Percentiles rank a stretch among this genome's conserved stretches.
Evolutionary conservation across 2,329 filamentous ascomycete genomes (phyloP).

Genomic region (Epichloe festucae): DNA sequence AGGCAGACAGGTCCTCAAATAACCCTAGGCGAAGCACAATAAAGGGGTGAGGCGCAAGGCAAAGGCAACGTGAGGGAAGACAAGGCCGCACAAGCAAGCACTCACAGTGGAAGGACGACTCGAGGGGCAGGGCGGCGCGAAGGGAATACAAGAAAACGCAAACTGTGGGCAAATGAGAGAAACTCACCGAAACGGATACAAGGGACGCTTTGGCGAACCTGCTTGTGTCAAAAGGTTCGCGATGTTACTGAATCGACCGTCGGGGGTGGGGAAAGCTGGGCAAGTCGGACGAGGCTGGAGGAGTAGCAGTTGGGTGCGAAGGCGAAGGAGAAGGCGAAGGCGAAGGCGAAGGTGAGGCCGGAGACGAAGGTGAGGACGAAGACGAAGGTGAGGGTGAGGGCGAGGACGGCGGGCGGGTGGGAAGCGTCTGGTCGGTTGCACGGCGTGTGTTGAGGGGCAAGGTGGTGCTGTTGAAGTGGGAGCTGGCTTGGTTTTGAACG

Average conservation of each 20-base stretch:
- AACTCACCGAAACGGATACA: slow-evolving; percentile 3
- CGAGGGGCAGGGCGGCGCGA: slow-evolving; percentile 1
- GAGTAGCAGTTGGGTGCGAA: slow-evolving; percentile 1
- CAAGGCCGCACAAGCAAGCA: slow-evolving; percentile 5
- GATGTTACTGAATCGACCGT: background rate
- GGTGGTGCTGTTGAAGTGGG: background rate
- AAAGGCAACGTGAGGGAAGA: slow-evolving; percentile 2
- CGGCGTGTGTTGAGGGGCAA: slow-evolving; percentile 1
- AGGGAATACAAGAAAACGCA: slow-evolving; percentile 3
- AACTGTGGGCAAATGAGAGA: background rate
- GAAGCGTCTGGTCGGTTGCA: background rate
- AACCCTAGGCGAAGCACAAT: background rate
- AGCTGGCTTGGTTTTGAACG: slow-evolving; percentile 1
- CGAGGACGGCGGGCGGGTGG: background rate
- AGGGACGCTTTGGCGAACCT: background rate
- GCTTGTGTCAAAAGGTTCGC: background rate
- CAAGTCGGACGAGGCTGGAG: slow-evolving; percentile 1
- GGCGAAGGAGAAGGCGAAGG: background rate
- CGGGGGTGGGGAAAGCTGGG: background rate
- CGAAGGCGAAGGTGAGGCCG: background rate
- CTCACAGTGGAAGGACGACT: slow-evolving; percentile 4
- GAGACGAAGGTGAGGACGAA: background rate
- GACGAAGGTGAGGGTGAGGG: background rate
- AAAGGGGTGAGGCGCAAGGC: background rate
- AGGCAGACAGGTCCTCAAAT: slow-evolving; percentile 1